Conservation (phyloP, 176 grass and related monocot species). For the Bothriochloa decipiens region DNA sequence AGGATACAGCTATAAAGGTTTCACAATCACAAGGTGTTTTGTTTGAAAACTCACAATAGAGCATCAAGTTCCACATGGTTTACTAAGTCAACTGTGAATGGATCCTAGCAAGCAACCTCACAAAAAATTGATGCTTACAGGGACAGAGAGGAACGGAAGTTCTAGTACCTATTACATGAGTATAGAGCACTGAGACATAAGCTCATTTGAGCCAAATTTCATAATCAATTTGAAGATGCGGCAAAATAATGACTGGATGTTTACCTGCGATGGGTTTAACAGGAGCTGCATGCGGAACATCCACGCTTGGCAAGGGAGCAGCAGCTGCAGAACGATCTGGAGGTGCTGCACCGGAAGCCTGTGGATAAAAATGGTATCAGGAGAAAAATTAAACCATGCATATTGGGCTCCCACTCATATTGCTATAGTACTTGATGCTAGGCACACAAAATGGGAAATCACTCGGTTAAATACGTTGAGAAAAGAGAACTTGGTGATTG, state of each 20-base stretch:
- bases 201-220: neutral
- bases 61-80: neutral
- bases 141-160: constrained; percentile 2
- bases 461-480: neutral
- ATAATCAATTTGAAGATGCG: constrained; percentile 18
- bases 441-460: neutral
- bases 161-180: constrained; percentile 2
- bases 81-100: neutral
- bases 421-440: neutral
- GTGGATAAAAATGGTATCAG: neutral
- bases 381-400: neutral
- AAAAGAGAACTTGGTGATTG: neutral
- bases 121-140: neutral
- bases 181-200: neutral
- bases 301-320: constrained; percentile 30
- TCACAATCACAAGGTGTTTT: constrained; percentile 1
- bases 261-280: constrained; percentile 49
- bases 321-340: constrained; percentile 37
- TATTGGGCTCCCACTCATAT: neutral
- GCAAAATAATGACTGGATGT: constrained; percentile 23
- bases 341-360: constrained; percentile 49
- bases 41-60: neutral
- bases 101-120: neutral
- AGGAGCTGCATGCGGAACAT: constrained; percentile 19
- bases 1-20: neutral